Evolutionary conservation across 1,139 yeast species (phyloP), one percentile per base, ranked within the genome.

Genomic region (Suhomyces taliae): DNA sequence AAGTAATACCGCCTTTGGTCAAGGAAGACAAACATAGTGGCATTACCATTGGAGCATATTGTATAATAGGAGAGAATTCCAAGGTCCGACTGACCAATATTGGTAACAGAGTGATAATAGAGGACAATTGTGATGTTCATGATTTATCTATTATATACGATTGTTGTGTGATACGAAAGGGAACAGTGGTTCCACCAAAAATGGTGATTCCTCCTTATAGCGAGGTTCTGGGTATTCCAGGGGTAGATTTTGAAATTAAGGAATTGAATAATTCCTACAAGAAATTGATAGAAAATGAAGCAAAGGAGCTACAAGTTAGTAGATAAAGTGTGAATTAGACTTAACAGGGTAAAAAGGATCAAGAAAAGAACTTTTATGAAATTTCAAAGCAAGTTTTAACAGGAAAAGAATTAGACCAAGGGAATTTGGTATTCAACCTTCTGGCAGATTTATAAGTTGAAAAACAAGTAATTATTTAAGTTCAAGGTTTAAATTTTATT

Each of bases 181-280:
- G 74, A 15, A 68, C 85, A 0, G 65, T 62, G 6, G 60, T 87
- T 2, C 88, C 91, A 0, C 76, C 81, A 1, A 72, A 73, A 49
- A 66, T 72, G 51, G 82, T 82, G 34, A 70, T 86, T 8, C 85
- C 90, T 1, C 86, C 90, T 0, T 82, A 72, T 53, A 75, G 85
- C 44, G 65, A 73, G 36, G 87, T 83, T 6, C 59, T 66, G 54
- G 78, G 78, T 0, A 53, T 53, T 7, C 74, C 76, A 3, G 74
- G 75, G 0, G 48, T 48, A 7, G 57, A 63, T 39, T 71, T 70
- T 40, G 36, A 14, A n/a, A 55, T 76, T 3, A 56, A 46, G 27
- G 59, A 62, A n/a, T 61, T 79, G 48, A 69, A 67, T 39, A 67
- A 63, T 40, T 68, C 79, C 39, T 78, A 66, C 52, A 74, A 75